Evolutionary conservation across 2,329 filamentous ascomycete genomes (phyloP).

Genomic region (Calonectria ilicicola): DNA sequence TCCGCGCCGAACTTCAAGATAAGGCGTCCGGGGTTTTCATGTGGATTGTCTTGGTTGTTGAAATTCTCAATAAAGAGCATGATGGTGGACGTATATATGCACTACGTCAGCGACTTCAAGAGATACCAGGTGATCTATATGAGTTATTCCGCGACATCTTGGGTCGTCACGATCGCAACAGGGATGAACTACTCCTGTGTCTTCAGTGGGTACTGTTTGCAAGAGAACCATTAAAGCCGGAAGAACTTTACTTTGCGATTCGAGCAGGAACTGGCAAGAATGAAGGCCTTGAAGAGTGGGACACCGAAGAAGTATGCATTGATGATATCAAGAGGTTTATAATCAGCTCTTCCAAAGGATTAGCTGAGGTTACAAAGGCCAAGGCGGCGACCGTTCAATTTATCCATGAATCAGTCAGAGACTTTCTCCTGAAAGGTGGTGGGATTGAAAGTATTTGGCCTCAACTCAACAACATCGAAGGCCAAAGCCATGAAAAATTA

Average conservation of each 20-base stretch:
- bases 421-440: not conserved
- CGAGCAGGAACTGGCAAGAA: not conserved
- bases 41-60: constrained; percentile 55
- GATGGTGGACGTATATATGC: constrained; percentile 39
- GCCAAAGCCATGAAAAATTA: not conserved
- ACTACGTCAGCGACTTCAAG: constrained; percentile 43
- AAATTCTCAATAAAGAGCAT: constrained; percentile 52
- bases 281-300: not conserved
- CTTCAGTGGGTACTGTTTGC: constrained; percentile 66
- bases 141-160: constrained; percentile 65
- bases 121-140: constrained; percentile 54
- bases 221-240: constrained; percentile 52
- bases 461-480: not conserved
- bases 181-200: constrained; percentile 56
- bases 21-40: constrained; percentile 58
- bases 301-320: not conserved
- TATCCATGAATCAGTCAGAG: constrained; percentile 11
- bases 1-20: constrained; percentile 42
- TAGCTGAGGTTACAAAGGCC: not conserved
- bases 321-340: constrained; percentile 1
- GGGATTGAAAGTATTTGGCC: not conserved
- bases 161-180: constrained; percentile 56
- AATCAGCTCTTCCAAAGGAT: not conserved
- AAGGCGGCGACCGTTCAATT: not conserved
- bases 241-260: constrained; percentile 56